Evolutionary conservation across 1,284 basidiomycete species (phyloP).

Genomic region (Sporisorium graminicola): DNA sequence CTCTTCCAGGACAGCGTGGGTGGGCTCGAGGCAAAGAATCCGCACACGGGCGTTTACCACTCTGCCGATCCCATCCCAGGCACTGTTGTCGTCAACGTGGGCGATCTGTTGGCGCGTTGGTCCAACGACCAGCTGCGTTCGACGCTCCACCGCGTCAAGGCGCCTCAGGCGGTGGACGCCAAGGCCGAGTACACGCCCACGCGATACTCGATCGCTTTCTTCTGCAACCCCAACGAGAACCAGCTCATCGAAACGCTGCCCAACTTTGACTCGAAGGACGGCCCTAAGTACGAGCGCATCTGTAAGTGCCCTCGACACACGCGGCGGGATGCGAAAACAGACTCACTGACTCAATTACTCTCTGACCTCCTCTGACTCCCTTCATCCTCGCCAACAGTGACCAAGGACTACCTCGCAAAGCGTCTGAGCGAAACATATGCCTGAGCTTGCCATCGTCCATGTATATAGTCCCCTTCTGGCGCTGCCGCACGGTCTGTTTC

Average conservation of each 20-base stretch:
- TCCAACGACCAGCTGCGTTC: constrained; percentile 25
- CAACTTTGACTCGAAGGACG: constrained; percentile 61
- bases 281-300: constrained; percentile 72
- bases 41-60: constrained; percentile 30
- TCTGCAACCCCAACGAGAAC: constrained; percentile 84
- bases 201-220: constrained; percentile 86
- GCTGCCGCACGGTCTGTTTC: not conserved
- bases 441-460: constrained; percentile 9
- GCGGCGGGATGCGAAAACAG: no score
- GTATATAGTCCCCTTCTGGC: no score
- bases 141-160: constrained; percentile 26
- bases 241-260: constrained; percentile 80
- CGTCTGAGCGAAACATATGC: constrained; percentile 69
- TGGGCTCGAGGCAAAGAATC: constrained; percentile 27
- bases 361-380: not conserved
- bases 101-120: constrained; percentile 30
- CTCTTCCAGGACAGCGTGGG: constrained; percentile 31
- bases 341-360: not conserved
- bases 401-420: constrained; percentile 82
- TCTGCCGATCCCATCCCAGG: constrained; percentile 24
- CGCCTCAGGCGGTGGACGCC: constrained; percentile 15
- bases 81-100: constrained; percentile 29
- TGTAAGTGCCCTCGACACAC: constrained; percentile 13
- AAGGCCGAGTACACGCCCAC: constrained; percentile 74
- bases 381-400: constrained; percentile 70